Conservation (phyloP, 1,284 basidiomycete species). For the Amylostereum areolatum region DNA sequence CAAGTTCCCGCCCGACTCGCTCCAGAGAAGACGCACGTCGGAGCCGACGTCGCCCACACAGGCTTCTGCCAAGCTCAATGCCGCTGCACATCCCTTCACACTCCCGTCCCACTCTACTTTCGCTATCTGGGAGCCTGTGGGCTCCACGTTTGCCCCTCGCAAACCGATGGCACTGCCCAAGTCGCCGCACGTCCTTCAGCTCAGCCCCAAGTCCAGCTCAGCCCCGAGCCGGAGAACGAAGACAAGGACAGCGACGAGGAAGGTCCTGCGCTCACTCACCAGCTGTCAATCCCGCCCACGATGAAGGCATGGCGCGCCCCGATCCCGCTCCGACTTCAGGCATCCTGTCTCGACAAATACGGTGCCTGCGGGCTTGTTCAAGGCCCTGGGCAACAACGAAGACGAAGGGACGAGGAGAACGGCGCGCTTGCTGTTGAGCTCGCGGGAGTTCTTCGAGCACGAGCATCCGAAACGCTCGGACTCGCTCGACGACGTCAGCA, state of each 20-base stretch:
- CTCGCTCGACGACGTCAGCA: conserved; percentile 66
- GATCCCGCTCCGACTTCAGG: conserved; percentile 73
- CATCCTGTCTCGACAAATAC: conserved; percentile 67
- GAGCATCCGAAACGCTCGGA: conserved; percentile 32
- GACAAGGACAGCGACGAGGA: too few relatives aligned
- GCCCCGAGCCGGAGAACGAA: too few relatives aligned
- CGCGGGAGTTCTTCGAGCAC: conserved; percentile 58
- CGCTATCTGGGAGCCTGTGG: too few relatives aligned
- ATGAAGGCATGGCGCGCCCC: conserved; percentile 62
- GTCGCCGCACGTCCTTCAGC: too few relatives aligned
- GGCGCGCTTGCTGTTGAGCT: conserved; percentile 69
- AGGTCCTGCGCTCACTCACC: conserved; percentile 15
- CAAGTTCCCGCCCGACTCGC: conserved; percentile 54
- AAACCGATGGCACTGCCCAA: too few relatives aligned
- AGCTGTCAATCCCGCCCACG: conserved; percentile 28
- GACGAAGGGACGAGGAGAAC: conserved; percentile 61
- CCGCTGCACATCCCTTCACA: too few relatives aligned
- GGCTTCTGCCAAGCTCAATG: too few relatives aligned
- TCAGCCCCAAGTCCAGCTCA: too few relatives aligned
- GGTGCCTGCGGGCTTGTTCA: conserved; percentile 78
- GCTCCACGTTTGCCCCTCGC: too few relatives aligned
- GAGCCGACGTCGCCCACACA: too few relatives aligned
- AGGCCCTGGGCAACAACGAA: conserved; percentile 55
- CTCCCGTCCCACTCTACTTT: too few relatives aligned
- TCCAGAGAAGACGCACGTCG: conserved; percentile 41